Conservation (phyloP, 2,329 filamentous ascomycete genomes). For the Fusarium buxicola region DNA sequence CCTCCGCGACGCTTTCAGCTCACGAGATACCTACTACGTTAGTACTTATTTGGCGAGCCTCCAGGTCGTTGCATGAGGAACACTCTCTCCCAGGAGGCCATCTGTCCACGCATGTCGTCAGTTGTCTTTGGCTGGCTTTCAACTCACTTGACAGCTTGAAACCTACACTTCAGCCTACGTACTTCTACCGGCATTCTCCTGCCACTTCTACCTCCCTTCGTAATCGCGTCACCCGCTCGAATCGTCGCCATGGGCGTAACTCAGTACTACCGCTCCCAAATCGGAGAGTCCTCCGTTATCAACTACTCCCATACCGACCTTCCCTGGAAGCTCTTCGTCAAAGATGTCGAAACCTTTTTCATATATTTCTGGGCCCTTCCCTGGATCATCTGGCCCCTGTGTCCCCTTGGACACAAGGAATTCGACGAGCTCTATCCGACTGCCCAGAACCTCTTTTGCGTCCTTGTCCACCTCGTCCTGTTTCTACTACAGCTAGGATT, state of each 20-base stretch:
- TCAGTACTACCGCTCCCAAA: slow-evolving; percentile 68
- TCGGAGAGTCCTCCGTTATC: slow-evolving; percentile 67
- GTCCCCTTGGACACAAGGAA: slow-evolving; percentile 61
- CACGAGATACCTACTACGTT: no score
- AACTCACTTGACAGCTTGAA: background rate
- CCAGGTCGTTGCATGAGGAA: no score
- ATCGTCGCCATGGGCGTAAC: slow-evolving; percentile 51
- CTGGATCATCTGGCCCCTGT: slow-evolving; percentile 69
- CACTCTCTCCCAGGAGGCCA: background rate
- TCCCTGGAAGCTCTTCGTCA: slow-evolving; percentile 62
- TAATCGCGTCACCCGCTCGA: background rate
- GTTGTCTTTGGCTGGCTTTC: slow-evolving; percentile 12
- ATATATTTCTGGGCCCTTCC: slow-evolving; percentile 67
- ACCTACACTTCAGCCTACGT: background rate
- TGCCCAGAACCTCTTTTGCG: slow-evolving; percentile 64
- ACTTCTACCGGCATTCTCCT: background rate
- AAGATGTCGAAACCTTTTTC: slow-evolving; percentile 68
- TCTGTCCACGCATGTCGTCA: slow-evolving; percentile 1
- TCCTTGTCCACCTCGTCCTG: slow-evolving; percentile 70
- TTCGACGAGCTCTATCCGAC: slow-evolving; percentile 75
- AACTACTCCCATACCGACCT: slow-evolving; percentile 71
- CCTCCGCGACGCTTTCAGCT: slow-evolving; percentile 2
- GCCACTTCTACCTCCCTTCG: background rate
- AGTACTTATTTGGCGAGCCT: no score
- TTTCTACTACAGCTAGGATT: slow-evolving; percentile 70